Percentiles rank a stretch among this genome's conserved stretches.
Conservation (phyloP, 805 yeast genomes). For the Starmerella cellae region DNA sequence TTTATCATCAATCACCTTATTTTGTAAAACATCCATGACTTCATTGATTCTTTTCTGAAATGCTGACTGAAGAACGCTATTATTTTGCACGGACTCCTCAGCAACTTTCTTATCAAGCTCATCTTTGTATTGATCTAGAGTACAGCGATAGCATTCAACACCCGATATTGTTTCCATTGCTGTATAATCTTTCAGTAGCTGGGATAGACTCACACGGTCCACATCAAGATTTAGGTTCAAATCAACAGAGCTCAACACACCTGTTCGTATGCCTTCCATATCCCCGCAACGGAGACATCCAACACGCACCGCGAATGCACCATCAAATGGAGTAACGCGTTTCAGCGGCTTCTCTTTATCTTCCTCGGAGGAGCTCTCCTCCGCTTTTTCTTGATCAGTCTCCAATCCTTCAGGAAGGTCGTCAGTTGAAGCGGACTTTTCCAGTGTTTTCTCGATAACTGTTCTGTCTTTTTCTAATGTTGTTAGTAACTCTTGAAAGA, state of each 20-base stretch:
- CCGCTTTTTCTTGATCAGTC: neutral
- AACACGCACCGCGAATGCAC: conserved; percentile 72
- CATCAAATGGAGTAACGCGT: conserved; percentile 76
- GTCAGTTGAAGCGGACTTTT: neutral
- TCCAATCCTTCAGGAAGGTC: neutral
- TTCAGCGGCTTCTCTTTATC: neutral
- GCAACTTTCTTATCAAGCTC: conserved; percentile 21
- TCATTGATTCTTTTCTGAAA: conserved; percentile 36
- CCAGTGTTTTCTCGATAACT: conserved; percentile 4
- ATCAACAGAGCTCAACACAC: conserved; percentile 41
- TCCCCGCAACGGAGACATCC: conserved; percentile 89
- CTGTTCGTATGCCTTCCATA: conserved; percentile 78
- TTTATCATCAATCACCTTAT: conserved; percentile 67
- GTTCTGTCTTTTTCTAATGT: conserved; percentile 26
- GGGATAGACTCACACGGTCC: conserved; percentile 13
- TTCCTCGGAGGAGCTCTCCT: neutral
- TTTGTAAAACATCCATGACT: conserved; percentile 41
- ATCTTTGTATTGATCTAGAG: conserved; percentile 34
- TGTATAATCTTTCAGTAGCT: conserved; percentile 25
- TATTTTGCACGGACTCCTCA: neutral
- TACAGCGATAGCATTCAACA: conserved; percentile 91
- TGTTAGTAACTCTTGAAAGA: conserved; percentile 48
- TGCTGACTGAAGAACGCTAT: conserved; percentile 17
- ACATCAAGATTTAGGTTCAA: conserved; percentile 19
- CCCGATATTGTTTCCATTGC: conserved; percentile 78